phyloP scores from a whole-genome alignment of 805 yeast species.

The Kodamaea kakaduensis region DNA sequence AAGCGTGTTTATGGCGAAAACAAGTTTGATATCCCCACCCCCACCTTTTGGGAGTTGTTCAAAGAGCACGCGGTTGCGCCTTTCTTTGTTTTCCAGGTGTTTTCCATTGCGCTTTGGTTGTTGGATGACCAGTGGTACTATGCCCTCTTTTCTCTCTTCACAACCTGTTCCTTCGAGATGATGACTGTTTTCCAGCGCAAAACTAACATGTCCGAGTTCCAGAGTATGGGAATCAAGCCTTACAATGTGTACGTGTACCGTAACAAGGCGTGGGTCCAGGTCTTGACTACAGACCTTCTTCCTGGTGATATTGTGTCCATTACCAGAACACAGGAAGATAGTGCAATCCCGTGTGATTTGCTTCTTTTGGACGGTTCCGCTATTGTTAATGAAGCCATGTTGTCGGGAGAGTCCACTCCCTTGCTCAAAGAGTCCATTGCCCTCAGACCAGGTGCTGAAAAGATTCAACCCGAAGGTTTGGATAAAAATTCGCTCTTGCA shows the following conservation, averaged over 20 bases:
- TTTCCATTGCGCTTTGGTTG: constrained; percentile 93
- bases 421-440: constrained; percentile 86
- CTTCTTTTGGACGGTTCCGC: constrained; percentile 84
- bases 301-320: constrained; percentile 92
- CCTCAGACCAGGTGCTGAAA: constrained; percentile 71
- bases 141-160: constrained; percentile 84
- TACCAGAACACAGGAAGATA: constrained; percentile 83
- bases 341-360: constrained; percentile 92
- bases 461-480: constrained; percentile 68
- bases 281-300: constrained; percentile 69
- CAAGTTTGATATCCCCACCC: constrained; percentile 91
- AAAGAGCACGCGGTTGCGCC: constrained; percentile 98
- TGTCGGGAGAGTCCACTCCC: constrained; percentile 98
- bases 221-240: constrained; percentile 96
- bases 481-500: constrained; percentile 87
- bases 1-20: constrained; percentile 74
- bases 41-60: constrained; percentile 84
- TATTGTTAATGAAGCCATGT: constrained; percentile 97
- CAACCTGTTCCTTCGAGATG: constrained; percentile 89
- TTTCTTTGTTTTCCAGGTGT: constrained; percentile 92
- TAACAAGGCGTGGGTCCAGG: constrained; percentile 61
- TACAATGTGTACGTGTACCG: constrained; percentile 73
- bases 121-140: constrained; percentile 97
- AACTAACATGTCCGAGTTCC: constrained; percentile 90
- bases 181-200: constrained; percentile 95